These are phyloP conservation scores for rapeseed (Brassica napus) DNA, from an alignment of 345 rosid genomes.

Conservation along the genomic window DNA sequence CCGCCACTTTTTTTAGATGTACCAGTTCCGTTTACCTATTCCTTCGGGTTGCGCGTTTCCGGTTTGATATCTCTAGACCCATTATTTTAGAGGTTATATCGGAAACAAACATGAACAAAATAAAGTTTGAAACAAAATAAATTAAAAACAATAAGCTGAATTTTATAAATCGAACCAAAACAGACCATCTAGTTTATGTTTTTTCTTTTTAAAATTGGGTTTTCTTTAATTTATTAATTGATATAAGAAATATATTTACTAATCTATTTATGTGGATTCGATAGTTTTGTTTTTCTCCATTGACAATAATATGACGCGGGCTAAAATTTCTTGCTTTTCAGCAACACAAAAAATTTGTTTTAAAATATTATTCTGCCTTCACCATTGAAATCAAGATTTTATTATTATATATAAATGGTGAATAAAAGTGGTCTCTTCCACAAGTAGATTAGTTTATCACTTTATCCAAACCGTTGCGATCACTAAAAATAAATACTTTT, in stretches of 20 bases:
- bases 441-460: background rate
- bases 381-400: background rate
- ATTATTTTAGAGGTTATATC: background rate
- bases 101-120: background rate
- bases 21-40: background rate
- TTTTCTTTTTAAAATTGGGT: too few relatives aligned
- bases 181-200: background rate
- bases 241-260: too few relatives aligned
- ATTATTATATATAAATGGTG: background rate
- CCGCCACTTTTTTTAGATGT: background rate
- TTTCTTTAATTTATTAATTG: background rate
- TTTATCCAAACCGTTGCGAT: background rate
- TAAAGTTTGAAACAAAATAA: background rate
- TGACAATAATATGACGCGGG: background rate
- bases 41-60: slow-evolving; percentile 9
- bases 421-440: background rate
- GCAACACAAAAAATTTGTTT: background rate
- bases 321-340: background rate
- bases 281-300: background rate
- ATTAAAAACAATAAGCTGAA: background rate
- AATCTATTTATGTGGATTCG: background rate
- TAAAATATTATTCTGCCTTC: too few relatives aligned
- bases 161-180: background rate
- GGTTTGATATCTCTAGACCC: background rate
- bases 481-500: too few relatives aligned